These are phyloP conservation scores for Colletotrichum echinochloae DNA, from an alignment of 2,329 filamentous ascomycete genomes.

Conservation along the genomic window DNA sequence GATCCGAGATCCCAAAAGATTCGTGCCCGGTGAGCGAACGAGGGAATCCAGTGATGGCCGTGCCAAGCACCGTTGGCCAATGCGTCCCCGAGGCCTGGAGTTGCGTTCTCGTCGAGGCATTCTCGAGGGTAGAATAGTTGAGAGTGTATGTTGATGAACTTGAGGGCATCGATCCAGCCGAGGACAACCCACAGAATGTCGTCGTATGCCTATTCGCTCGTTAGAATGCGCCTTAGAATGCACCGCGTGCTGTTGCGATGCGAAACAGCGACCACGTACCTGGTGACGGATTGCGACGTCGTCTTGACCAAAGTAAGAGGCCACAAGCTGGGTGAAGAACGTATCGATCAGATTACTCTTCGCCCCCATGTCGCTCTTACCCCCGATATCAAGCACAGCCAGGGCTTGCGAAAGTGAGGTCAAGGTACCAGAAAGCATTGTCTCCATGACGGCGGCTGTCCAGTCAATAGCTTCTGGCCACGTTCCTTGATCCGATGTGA, in stretches of 20 bases:
- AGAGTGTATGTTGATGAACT: conserved; percentile 80
- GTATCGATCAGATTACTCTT: conserved; percentile 84
- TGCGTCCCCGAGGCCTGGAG: conserved; percentile 46
- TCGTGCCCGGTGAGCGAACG: conserved; percentile 85
- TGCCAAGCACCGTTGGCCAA: conserved; percentile 72
- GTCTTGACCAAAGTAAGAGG: conserved; percentile 90
- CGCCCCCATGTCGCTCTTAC: conserved; percentile 57
- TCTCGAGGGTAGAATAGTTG: conserved; percentile 66
- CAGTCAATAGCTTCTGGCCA: conserved; percentile 93
- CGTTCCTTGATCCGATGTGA: conserved; percentile 79
- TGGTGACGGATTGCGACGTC: conserved; percentile 76
- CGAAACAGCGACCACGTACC: conserved; percentile 44
- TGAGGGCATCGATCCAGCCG: conserved; percentile 86
- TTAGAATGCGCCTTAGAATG: conserved; percentile 37
- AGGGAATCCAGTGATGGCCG: conserved; percentile 77
- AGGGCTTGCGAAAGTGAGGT: conserved; percentile 76
- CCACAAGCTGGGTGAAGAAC: conserved; percentile 81
- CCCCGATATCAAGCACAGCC: conserved; percentile 49
- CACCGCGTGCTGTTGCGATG: neutral
- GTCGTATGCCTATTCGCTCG: conserved; percentile 77
- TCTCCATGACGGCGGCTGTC: conserved; percentile 88
- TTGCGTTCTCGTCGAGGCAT: conserved; percentile 43
- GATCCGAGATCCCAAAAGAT: conserved; percentile 87
- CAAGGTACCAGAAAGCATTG: conserved; percentile 80
- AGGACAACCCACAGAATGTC: conserved; percentile 97